These are phyloP conservation scores for Karstenula rhodostoma DNA, from an alignment of 2,329 filamentous ascomycete genomes.

Conservation along the genomic window DNA sequence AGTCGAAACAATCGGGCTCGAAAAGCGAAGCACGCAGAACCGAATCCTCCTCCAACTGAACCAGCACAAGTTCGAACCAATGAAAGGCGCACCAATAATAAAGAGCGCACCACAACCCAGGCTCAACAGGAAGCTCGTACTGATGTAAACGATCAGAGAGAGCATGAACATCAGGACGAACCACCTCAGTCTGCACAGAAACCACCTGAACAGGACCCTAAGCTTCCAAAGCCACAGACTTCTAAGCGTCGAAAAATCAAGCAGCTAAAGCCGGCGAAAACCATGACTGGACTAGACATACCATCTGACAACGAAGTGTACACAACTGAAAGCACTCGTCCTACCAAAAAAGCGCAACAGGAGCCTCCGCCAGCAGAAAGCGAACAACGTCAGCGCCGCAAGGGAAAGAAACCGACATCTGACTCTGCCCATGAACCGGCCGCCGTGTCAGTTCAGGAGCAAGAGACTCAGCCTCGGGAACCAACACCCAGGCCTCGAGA, in stretches of 20 bases:
- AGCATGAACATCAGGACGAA: background rate
- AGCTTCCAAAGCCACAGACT: background rate
- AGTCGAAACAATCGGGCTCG: background rate
- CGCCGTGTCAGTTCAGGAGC: background rate
- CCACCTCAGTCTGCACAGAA: conserved; percentile 6
- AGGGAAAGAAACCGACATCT: background rate
- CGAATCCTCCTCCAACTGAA: background rate
- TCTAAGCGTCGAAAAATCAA: background rate
- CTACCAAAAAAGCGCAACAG: background rate
- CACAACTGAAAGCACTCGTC: background rate
- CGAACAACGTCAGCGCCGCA: background rate
- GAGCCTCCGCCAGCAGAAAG: background rate
- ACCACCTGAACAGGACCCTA: background rate
- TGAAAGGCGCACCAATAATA: background rate
- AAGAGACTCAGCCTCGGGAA: background rate
- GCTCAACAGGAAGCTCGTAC: background rate
- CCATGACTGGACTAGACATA: background rate
- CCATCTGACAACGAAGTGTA: background rate
- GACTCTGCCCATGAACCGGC: background rate
- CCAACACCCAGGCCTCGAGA: background rate
- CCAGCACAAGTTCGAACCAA: no score
- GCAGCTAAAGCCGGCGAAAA: background rate
- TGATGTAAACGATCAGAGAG: background rate
- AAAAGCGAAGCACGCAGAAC: background rate
- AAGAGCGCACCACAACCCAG: background rate